A percentile compares a stretch with the other conserved stretches of the same genome.
Evolutionary conservation across 768 basidiomycete species (phyloP).

Genomic region (Nevesoporus exiguus): DNA sequence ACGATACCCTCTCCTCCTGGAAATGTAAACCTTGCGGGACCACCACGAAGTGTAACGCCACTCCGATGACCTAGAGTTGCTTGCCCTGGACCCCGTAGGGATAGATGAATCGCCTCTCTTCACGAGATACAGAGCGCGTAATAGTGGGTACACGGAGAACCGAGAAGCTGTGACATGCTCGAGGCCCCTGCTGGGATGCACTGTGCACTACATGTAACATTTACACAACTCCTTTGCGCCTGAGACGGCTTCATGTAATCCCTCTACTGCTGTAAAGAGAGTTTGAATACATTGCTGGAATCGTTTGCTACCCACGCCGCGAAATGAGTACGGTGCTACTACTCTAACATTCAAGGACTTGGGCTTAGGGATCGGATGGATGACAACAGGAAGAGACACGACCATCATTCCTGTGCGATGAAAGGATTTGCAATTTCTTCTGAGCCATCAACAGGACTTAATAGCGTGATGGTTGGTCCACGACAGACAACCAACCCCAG

Average conservation of each 20-base stretch:
- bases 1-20: constrained; percentile 10
- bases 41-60: constrained; percentile 23
- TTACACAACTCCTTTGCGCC: constrained; percentile 7
- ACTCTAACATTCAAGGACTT: not conserved
- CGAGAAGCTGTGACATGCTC: not conserved
- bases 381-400: too few species aligned
- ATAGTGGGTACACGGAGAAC: not conserved
- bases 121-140: not conserved
- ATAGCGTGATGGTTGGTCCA: constrained; percentile 90
- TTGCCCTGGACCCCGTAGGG: not conserved
- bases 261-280: constrained; percentile 15
- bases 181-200: constrained; percentile 1
- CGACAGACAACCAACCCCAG: constrained; percentile 88
- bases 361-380: too few species aligned
- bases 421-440: constrained; percentile 95
- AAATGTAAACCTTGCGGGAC: constrained; percentile 18
- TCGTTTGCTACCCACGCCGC: not conserved
- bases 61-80: constrained; percentile 17
- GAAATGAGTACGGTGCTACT: constrained; percentile 2
- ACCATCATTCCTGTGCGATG: constrained; percentile 55
- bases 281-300: constrained; percentile 2
- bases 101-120: constrained; percentile 1
- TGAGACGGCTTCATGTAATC: constrained; percentile 16
- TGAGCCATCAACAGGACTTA: constrained; percentile 93
- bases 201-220: constrained; percentile 14